Evolutionary conservation across 192 early-diverging fungal genomes (phyloP).

Genomic region (Linnemannia zychae): DNA sequence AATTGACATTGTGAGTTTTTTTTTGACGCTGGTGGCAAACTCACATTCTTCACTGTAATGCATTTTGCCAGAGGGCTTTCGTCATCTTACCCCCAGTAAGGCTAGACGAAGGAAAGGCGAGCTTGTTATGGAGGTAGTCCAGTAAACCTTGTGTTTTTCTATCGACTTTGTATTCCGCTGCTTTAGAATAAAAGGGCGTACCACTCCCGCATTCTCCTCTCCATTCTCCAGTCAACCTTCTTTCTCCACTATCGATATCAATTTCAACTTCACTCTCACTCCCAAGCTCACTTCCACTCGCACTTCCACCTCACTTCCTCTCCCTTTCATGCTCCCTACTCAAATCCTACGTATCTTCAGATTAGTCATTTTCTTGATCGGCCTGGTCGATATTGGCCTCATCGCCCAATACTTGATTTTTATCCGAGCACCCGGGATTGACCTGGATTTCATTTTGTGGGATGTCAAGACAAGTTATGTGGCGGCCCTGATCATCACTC

Average conservation of each 20-base stretch:
- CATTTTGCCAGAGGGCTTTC: too few relatives aligned
- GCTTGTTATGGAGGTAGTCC: too few relatives aligned
- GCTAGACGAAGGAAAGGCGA: too few relatives aligned
- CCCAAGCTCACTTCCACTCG: background rate
- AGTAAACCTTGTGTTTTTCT: too few relatives aligned
- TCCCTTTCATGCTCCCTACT: background rate
- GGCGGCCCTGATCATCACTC: background rate
- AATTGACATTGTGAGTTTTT: too few relatives aligned
- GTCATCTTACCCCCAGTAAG: too few relatives aligned
- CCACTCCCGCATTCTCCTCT: background rate
- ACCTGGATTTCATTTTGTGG: background rate
- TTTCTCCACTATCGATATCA: background rate
- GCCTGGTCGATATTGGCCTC: background rate
- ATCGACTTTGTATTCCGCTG: too few relatives aligned
- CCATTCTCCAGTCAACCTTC: background rate
- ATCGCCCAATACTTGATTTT: background rate
- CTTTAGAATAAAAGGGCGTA: too few relatives aligned
- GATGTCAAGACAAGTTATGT: background rate
- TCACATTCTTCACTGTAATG: too few relatives aligned
- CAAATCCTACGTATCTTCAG: background rate
- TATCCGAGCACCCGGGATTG: background rate
- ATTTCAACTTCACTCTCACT: background rate
- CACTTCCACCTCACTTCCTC: background rate
- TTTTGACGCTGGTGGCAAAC: too few relatives aligned
- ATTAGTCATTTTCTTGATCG: background rate